Evolutionary conservation across 352 stramenopile genomes (phyloP).

Genomic region (Phytophthora constricta): DNA sequence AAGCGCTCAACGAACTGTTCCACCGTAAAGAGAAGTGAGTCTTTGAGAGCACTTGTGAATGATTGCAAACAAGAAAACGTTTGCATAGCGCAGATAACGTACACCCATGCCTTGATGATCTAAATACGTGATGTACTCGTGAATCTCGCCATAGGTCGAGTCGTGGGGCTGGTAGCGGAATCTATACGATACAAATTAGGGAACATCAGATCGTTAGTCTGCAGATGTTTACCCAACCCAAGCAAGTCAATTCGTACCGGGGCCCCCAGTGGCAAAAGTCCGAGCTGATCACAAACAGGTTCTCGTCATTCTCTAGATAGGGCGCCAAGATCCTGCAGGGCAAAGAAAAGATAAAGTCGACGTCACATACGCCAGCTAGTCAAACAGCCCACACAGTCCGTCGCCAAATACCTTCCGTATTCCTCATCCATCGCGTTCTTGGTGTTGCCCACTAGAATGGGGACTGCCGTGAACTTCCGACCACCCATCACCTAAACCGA

Average conservation of each 20-base stretch:
- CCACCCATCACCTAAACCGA: conserved; percentile 75
- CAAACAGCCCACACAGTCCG: not conserved
- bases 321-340: conserved; percentile 84
- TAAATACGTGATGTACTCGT: conserved; percentile 96
- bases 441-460: conserved; percentile 97
- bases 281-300: conserved; percentile 96
- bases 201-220: too few species aligned
- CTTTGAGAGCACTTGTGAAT: not conserved
- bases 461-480: conserved; percentile 89
- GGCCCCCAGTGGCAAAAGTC: conserved; percentile 98
- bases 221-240: too few species aligned
- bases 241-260: conserved; percentile 41
- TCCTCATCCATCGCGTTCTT: conserved; percentile 80
- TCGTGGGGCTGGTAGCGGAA: conserved; percentile 93
- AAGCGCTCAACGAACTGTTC: conserved; percentile 91
- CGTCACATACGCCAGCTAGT: conserved; percentile 1
- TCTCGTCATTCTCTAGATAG: conserved; percentile 91
- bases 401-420: conserved; percentile 76
- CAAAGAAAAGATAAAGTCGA: too few species aligned
- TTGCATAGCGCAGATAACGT: conserved; percentile 4
- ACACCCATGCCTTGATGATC: conserved; percentile 91
- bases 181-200: conserved; percentile 34
- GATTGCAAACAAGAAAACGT: not conserved
- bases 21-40: conserved; percentile 3
- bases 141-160: conserved; percentile 87